phyloP scores from a whole-genome alignment of 129 eudicot genomes.

The Saposhnikovia divaricata region DNA sequence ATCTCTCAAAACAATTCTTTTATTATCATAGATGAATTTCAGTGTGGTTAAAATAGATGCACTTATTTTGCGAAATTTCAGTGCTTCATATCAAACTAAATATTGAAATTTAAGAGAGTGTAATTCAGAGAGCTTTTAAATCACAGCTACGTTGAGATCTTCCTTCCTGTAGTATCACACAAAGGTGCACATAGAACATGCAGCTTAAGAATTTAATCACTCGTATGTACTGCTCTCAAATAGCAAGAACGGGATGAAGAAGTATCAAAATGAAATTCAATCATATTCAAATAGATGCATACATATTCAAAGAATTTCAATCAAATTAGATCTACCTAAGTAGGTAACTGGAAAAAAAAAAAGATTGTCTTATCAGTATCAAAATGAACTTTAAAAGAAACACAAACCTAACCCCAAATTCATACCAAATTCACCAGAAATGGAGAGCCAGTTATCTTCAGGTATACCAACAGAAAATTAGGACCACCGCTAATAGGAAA shows the following conservation, averaged over 20 bases:
- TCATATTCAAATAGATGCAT: not conserved
- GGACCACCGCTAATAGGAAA: not conserved
- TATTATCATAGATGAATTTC: not conserved
- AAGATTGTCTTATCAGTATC: not conserved
- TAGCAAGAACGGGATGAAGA: no score
- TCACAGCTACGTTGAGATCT: not conserved
- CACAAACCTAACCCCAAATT: conserved; percentile 28
- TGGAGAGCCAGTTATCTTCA: not conserved
- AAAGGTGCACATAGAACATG: no score
- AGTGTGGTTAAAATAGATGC: not conserved
- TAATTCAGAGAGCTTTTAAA: not conserved
- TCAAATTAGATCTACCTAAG: not conserved
- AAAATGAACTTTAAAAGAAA: not conserved
- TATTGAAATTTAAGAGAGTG: not conserved
- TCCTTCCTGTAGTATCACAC: not conserved
- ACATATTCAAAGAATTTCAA: not conserved
- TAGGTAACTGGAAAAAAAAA: not conserved
- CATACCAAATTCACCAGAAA: conserved; percentile 13
- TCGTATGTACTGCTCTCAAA: no score
- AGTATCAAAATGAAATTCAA: no score
- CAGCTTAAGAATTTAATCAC: no score
- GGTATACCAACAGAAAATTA: not conserved
- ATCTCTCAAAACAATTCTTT: not conserved
- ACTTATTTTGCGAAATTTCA: not conserved
- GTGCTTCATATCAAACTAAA: not conserved